Evolutionary conservation across 2,329 filamentous ascomycete species (phyloP), one percentile per base, ranked within the genome.

Genomic region (Ustulina deusta): DNA sequence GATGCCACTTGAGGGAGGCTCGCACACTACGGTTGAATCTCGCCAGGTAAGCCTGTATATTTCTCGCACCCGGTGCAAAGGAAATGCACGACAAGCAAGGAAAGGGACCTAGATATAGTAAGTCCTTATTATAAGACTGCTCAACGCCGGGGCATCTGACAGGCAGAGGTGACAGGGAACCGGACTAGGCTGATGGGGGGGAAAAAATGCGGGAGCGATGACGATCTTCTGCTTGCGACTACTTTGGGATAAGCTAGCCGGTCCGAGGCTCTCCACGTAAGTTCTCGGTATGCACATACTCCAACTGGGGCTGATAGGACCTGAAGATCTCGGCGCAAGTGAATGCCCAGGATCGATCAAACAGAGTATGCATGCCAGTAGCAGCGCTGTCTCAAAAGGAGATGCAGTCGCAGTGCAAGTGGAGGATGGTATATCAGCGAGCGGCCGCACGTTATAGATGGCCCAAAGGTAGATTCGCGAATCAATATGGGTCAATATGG

Each of bases 201-300:
- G 57, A 49, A 61, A n/a, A 48, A 27, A 55, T 65, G 65, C 68
- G 55, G 67, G 44, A 66, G 55, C 56, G 68, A 70, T 61, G 66
- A 69, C 61, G 69, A 64, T 69, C 66, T 55, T 34, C 60, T 69
- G 69, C 66, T 63, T 44, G 60, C 27, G 59, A 51, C 68, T 56
- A 25, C 17, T 69, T 70, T 70, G 58, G 68, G 68, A 61, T 55
- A 66, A 63, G 67, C 62, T 51, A 63, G 62, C 57, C 60, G 57
- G 60, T 36, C 55, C 40, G 54, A 57, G 61, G 40, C 61, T 69
- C 46, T 61, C 51, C 51, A 62, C 58, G 63, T 54, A 56, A 46
- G 46, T 55, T 49, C 34, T 56, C 25, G 60, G 49, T 49, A 60
- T 51, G 62, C n/a, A n/a, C n/a, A n/a, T 61, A 54, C 57, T 54